Evolutionary conservation across 1,284 basidiomycete species (phyloP).

Genomic region (Austroboletus rostrupii): DNA sequence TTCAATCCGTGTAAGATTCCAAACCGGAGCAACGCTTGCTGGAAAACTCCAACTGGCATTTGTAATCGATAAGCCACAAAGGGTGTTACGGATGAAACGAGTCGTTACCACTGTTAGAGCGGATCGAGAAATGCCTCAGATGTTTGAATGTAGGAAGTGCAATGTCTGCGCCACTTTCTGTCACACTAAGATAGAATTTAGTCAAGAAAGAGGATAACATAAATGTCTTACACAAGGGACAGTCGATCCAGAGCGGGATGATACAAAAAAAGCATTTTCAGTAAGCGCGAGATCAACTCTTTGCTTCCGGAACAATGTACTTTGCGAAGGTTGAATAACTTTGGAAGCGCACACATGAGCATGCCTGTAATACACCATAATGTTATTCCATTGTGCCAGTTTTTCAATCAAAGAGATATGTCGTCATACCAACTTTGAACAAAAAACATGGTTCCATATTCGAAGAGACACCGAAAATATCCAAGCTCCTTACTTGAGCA

Average conservation of each 20-base stretch:
- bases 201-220: background rate
- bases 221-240: conserved; percentile 44
- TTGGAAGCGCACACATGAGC: conserved; percentile 63
- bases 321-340: conserved; percentile 49
- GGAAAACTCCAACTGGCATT: conserved; percentile 54
- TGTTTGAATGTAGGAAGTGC: conserved; percentile 55
- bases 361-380: conserved; percentile 43
- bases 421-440: conserved; percentile 55
- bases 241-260: conserved; percentile 52
- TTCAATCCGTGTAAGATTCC: conserved; percentile 60
- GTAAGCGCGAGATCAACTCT: conserved; percentile 49
- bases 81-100: conserved; percentile 48
- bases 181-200: conserved; percentile 35
- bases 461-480: conserved; percentile 48
- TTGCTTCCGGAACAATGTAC: conserved; percentile 44
- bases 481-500: conserved; percentile 50
- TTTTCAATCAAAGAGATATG: background rate
- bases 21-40: conserved; percentile 47
- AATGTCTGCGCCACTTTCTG: conserved; percentile 31
- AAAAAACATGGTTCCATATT: conserved; percentile 49
- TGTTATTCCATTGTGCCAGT: too few species aligned
- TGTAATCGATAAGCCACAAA: conserved; percentile 55
- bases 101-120: conserved; percentile 30
- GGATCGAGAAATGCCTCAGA: conserved; percentile 55
- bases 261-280: conserved; percentile 48